Conservation (phyloP, 192 early-diverging fungal species). For the Backusella parvicylindrica region DNA sequence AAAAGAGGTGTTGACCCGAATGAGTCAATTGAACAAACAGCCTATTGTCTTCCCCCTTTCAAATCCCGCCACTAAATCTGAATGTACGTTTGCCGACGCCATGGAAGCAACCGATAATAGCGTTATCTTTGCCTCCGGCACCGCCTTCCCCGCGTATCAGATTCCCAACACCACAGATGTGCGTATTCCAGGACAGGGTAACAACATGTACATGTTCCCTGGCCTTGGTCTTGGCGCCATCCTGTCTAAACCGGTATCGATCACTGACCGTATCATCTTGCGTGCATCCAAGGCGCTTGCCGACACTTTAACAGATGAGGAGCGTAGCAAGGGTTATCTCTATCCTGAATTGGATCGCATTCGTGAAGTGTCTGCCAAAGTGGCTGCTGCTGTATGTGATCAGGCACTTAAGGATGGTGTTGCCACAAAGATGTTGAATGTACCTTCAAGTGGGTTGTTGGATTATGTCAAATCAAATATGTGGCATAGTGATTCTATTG, state of each 20-base stretch:
- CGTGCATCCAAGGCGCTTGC: conserved; percentile 75
- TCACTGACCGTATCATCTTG: conserved; percentile 84
- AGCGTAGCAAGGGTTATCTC: conserved; percentile 63
- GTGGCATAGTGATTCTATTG: conserved; percentile 16
- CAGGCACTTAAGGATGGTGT: conserved; percentile 29
- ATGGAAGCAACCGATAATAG: conserved; percentile 80
- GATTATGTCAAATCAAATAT: conserved; percentile 22
- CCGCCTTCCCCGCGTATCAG: conserved; percentile 82
- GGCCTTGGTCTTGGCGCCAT: conserved; percentile 87
- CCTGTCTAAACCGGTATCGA: conserved; percentile 61
- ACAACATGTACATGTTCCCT: conserved; percentile 71
- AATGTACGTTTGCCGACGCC: conserved; percentile 93
- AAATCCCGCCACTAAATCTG: conserved; percentile 84
- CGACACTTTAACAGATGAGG: conserved; percentile 67
- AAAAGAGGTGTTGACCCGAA: conserved; percentile 61
- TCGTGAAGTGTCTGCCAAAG: conserved; percentile 74
- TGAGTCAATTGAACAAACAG: conserved; percentile 71
- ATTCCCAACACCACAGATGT: conserved; percentile 56
- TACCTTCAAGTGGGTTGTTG: not conserved
- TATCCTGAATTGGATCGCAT: conserved; percentile 89
- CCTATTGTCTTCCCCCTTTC: conserved; percentile 93
- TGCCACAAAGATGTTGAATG: conserved; percentile 8
- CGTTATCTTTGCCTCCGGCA: conserved; percentile 97
- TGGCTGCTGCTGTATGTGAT: conserved; percentile 80
- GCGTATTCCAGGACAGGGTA: conserved; percentile 78